A percentile compares a stretch with the other conserved stretches of the same genome.
Evolutionary conservation across 2,329 filamentous ascomycete genomes (phyloP).

Genomic region (Penicillium glabrum): DNA sequence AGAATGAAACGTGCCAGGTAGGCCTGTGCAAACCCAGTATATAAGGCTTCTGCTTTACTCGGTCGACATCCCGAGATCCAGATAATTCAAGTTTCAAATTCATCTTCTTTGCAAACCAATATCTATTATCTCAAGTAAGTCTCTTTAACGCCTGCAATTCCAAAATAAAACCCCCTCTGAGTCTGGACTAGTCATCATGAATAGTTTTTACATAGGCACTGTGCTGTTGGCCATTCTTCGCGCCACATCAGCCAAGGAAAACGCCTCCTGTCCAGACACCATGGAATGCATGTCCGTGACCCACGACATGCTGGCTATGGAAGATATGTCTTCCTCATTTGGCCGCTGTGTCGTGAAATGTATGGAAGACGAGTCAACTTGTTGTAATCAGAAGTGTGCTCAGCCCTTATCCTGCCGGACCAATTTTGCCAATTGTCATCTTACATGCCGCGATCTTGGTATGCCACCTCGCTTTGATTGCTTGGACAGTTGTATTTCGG

Average conservation of each 20-base stretch:
- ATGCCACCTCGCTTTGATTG: background rate
- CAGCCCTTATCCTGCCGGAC: background rate
- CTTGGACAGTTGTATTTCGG: background rate
- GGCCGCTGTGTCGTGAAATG: background rate
- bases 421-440: background rate
- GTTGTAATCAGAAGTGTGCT: background rate
- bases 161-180: background rate
- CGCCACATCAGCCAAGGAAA: background rate
- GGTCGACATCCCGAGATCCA: background rate
- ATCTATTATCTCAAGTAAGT: too few species aligned
- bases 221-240: background rate
- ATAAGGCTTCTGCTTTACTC: background rate
- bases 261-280: background rate
- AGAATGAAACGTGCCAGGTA: too few species aligned
- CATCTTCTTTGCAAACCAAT: too few species aligned
- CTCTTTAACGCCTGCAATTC: background rate
- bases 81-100: background rate
- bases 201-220: background rate
- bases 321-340: background rate
- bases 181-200: background rate
- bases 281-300: background rate
- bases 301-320: background rate
- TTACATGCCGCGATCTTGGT: background rate
- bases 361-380: background rate
- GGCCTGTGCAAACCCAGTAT: background rate